Conservation (phyloP, 2,329 filamentous ascomycete species). For the Verticillium alfalfae region DNA sequence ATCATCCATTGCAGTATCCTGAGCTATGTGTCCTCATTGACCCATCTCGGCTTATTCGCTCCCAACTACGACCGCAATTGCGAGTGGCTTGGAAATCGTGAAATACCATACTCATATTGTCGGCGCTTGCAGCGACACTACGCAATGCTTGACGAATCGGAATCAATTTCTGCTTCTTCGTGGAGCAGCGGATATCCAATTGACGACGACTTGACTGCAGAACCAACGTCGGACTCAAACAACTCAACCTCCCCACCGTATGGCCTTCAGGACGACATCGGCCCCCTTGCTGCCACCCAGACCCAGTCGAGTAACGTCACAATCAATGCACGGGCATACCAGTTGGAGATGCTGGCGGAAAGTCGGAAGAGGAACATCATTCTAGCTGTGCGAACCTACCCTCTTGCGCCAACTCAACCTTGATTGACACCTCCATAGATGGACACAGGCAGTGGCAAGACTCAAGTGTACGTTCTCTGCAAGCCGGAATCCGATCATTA, state of each 20-base stretch:
- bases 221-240: not conserved
- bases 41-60: too few relatives aligned
- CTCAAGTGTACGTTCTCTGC: conserved; percentile 56
- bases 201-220: not conserved
- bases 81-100: too few relatives aligned
- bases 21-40: too few relatives aligned
- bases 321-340: conserved; percentile 56
- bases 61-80: too few relatives aligned
- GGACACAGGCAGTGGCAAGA: conserved; percentile 78
- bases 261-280: not conserved
- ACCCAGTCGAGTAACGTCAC: not conserved
- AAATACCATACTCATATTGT: not conserved
- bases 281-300: not conserved
- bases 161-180: not conserved
- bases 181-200: not conserved
- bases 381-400: conserved; percentile 48
- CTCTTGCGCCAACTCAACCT: not conserved
- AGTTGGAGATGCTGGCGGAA: conserved; percentile 69
- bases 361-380: conserved; percentile 67
- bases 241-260: not conserved
- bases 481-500: not conserved
- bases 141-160: not conserved
- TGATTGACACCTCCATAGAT: conserved; percentile 43
- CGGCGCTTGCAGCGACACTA: not conserved
- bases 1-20: too few relatives aligned